Conservation (phyloP, 345 rosid genomes). For the Ailanthus altissimus region DNA sequence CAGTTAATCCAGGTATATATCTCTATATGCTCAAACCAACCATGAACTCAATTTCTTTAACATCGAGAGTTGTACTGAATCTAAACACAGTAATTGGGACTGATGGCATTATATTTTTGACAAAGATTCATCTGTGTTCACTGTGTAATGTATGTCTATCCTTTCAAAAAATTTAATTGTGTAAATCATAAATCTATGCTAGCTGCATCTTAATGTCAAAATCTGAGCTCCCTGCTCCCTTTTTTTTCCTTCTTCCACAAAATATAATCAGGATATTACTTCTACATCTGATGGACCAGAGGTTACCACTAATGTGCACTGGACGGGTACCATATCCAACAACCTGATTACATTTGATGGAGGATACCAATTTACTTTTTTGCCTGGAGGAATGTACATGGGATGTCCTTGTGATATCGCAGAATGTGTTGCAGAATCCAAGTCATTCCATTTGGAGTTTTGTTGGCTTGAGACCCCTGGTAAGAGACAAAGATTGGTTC, state of each 20-base stretch:
- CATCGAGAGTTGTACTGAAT: conserved; percentile 1
- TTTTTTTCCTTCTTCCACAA: neutral
- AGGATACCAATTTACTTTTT: conserved; percentile 66
- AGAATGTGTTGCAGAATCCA: conserved; percentile 63
- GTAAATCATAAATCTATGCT: neutral
- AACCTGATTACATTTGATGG: conserved; percentile 66
- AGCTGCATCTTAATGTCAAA: neutral
- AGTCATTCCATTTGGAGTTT: conserved; percentile 82
- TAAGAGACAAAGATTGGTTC: conserved; percentile 74
- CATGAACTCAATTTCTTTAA: neutral
- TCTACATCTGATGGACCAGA: conserved; percentile 36
- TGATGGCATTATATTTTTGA: neutral
- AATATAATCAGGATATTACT: conserved; percentile 52
- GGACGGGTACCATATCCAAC: conserved; percentile 58
- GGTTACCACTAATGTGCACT: conserved; percentile 54
- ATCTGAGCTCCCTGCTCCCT: conserved; percentile 11
- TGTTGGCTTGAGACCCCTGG: conserved; percentile 76
- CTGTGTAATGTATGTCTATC: neutral
- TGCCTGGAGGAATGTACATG: conserved; percentile 92
- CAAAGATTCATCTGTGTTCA: neutral
- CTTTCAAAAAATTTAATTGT: neutral
- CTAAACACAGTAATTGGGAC: neutral
- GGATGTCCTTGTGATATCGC: conserved; percentile 77
- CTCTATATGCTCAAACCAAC: conserved; percentile 23
- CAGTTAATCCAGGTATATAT: conserved; percentile 65